Evolutionary conservation across 176 grass and related monocot species (phyloP).

Genomic region (Carex cristatella): DNA sequence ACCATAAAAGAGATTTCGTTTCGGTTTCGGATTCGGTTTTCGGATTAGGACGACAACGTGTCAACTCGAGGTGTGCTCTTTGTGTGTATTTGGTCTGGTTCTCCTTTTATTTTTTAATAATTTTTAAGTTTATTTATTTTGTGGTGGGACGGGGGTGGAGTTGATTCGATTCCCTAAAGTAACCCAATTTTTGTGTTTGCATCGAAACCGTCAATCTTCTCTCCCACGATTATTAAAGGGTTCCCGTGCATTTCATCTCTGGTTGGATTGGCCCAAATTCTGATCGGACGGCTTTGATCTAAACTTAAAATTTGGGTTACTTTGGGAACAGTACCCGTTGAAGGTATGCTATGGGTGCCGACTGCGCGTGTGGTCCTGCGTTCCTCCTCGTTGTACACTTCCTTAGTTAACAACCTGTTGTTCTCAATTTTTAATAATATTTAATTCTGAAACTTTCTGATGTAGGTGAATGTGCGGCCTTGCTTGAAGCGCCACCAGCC

Average conservation of each 20-base stretch:
- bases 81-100: neutral
- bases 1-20: constrained; percentile 22
- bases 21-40: neutral
- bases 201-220: too few relatives aligned
- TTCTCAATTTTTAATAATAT: neutral
- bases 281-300: too few relatives aligned
- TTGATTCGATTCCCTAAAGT: too few relatives aligned
- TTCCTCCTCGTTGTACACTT: neutral
- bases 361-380: neutral
- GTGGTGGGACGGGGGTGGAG: neutral
- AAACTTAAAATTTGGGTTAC: too few relatives aligned
- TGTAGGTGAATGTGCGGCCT: constrained; percentile 8
- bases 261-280: too few relatives aligned
- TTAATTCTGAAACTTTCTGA: neutral
- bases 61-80: neutral
- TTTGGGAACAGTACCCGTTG: too few relatives aligned
- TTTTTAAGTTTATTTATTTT: neutral
- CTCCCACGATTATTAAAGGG: too few relatives aligned
- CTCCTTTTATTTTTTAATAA: neutral
- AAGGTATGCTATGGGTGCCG: neutral
- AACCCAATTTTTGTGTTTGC: too few relatives aligned
- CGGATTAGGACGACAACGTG: constrained; percentile 20
- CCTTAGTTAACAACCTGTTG: neutral
- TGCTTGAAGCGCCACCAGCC: neutral
- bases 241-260: too few relatives aligned